Evolutionary conservation across 2,329 filamentous ascomycete genomes (phyloP).

Genomic region (Fusarium lyarnte): DNA sequence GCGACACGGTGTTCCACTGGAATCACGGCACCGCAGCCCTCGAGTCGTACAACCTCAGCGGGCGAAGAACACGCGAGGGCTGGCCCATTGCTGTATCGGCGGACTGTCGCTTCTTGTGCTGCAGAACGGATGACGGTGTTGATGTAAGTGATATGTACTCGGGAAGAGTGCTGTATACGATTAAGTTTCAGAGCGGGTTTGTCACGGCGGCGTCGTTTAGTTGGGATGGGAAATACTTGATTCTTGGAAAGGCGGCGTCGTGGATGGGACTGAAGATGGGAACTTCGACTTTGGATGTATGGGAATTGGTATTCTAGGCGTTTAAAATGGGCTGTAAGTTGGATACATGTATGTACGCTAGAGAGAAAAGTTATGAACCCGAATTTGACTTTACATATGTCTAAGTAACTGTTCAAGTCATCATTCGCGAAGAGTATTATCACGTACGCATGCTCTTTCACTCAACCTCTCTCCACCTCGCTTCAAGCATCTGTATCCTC

Average conservation of each 20-base stretch:
- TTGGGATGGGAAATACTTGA: constrained; percentile 43
- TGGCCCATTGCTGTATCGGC: constrained; percentile 51
- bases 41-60: constrained; percentile 47
- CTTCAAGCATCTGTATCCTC: constrained; percentile 45
- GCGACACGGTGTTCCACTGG: constrained; percentile 49
- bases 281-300: constrained; percentile 43
- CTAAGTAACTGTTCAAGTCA: neutral
- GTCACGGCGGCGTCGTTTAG: constrained; percentile 48
- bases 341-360: constrained; percentile 1
- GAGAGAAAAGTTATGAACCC: neutral
- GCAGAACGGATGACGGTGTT: constrained; percentile 49
- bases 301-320: constrained; percentile 42
- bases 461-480: constrained; percentile 50
- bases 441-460: constrained; percentile 8
- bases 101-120: constrained; percentile 49
- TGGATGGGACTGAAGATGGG: constrained; percentile 36
- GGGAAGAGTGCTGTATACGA: constrained; percentile 48
- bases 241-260: constrained; percentile 44
- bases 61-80: constrained; percentile 45
- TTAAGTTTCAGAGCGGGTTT: constrained; percentile 43
- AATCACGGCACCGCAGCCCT: constrained; percentile 43
- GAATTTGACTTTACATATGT: neutral
- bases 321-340: constrained; percentile 11
- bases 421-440: neutral
- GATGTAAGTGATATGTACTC: constrained; percentile 48